Percentiles rank a stretch among this genome's conserved stretches.
Conservation (phyloP, 2,329 filamentous ascomycete species). For the Talaromyces sp. region DNA sequence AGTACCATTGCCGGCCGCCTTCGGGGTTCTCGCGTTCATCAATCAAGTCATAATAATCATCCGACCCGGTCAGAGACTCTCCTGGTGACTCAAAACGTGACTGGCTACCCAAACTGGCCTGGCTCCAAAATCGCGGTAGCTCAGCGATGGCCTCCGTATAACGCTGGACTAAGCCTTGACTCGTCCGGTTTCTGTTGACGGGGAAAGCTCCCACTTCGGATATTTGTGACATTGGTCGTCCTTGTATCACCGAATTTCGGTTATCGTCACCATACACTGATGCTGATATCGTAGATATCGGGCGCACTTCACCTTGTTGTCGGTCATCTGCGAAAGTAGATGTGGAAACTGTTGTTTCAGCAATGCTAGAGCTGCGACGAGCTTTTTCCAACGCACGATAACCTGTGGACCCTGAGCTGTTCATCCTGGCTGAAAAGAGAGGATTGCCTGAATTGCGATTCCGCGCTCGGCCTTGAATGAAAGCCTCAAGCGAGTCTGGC, state of each 20-base stretch:
- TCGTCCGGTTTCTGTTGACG: conserved; percentile 26
- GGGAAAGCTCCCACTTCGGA: conserved; percentile 21
- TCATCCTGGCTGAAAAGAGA: conserved; percentile 36
- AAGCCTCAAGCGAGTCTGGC: conserved; percentile 37
- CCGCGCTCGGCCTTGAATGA: conserved; percentile 39
- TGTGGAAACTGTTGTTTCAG: conserved; percentile 33
- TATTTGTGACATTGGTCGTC: conserved; percentile 29
- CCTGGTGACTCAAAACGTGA: conserved; percentile 25
- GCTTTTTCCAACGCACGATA: conserved; percentile 34
- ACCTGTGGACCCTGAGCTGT: conserved; percentile 32
- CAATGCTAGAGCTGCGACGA: conserved; percentile 35
- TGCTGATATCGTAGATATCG: conserved; percentile 33
- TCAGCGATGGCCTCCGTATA: conserved; percentile 37
- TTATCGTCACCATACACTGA: conserved; percentile 37
- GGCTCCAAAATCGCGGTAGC: conserved; percentile 37
- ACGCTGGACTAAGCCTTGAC: conserved; percentile 37
- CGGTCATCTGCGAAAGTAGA: conserved; percentile 32
- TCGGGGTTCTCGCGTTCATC: conserved; percentile 22
- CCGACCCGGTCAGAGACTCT: conserved; percentile 19
- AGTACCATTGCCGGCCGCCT: conserved; percentile 26
- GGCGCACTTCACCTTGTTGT: conserved; percentile 33
- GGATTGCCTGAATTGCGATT: conserved; percentile 39
- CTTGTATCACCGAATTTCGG: conserved; percentile 30
- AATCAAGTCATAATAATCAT: conserved; percentile 24
- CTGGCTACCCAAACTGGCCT: conserved; percentile 30